phyloP scores from a whole-genome alignment of 2,329 filamentous ascomycete genomes.

The Talaromyces sp. region DNA sequence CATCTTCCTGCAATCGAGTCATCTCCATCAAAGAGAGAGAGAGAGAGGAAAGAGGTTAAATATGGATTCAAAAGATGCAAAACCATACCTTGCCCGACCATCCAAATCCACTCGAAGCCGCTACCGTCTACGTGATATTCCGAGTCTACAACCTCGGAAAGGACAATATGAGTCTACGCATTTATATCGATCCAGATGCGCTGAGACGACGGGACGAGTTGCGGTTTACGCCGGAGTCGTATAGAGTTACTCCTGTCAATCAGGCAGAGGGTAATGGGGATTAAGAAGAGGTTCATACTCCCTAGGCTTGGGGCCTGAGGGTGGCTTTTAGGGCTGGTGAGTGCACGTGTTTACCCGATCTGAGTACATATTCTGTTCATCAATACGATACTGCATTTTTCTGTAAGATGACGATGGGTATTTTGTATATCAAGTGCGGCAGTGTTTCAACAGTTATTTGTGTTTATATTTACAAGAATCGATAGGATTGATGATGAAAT shows the following conservation, averaged over 20 bases:
- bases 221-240: neutral
- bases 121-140: conserved; percentile 43
- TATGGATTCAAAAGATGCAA: neutral
- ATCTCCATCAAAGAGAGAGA: neutral
- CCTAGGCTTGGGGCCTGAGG: neutral
- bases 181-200: conserved; percentile 43
- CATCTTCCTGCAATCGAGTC: too few species aligned
- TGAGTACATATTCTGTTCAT: too few species aligned
- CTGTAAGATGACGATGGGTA: neutral
- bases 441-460: neutral
- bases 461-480: neutral
- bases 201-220: neutral
- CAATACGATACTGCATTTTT: neutral
- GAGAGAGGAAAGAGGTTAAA: neutral
- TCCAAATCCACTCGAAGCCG: neutral
- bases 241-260: neutral
- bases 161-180: conserved; percentile 31
- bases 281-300: neutral
- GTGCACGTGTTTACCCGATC: neutral
- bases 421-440: neutral
- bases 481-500: neutral
- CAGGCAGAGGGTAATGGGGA: neutral
- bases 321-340: neutral
- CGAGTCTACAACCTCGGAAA: conserved; percentile 42
- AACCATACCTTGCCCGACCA: neutral